phyloP scores from a whole-genome alignment of 2,329 filamentous ascomycete species.

The Thielaviopsis ethacetica region DNA sequence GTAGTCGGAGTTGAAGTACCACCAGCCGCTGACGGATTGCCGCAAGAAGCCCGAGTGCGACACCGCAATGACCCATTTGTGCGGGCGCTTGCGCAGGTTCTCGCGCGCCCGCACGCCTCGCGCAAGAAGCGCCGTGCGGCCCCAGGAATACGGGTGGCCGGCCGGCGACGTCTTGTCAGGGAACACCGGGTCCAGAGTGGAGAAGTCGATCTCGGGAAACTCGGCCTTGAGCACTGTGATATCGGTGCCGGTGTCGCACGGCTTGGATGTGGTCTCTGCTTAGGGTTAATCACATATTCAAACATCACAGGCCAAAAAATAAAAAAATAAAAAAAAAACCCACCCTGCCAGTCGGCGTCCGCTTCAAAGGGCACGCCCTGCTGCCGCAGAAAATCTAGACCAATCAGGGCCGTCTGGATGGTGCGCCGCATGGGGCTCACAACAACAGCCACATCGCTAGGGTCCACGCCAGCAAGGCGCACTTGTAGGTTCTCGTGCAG shows the following conservation, averaged over 20 bases:
- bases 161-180: conserved; percentile 42
- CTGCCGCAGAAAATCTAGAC: conserved; percentile 41
- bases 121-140: conserved; percentile 32
- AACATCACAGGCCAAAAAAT: not conserved
- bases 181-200: conserved; percentile 38
- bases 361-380: conserved; percentile 36
- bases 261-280: conserved; percentile 35
- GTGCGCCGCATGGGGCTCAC: conserved; percentile 50
- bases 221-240: conserved; percentile 26
- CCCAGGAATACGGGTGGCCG: conserved; percentile 34
- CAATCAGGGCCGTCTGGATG: conserved; percentile 43
- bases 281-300: not conserved
- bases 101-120: conserved; percentile 36
- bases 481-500: conserved; percentile 27
- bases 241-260: conserved; percentile 44
- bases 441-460: conserved; percentile 32
- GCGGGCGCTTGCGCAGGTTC: conserved; percentile 33
- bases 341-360: conserved; percentile 50
- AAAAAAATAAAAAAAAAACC: conserved; percentile 6
- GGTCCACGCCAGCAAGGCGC: conserved; percentile 19
- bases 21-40: conserved; percentile 36
- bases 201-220: conserved; percentile 43
- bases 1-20: conserved; percentile 47
- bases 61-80: conserved; percentile 48
- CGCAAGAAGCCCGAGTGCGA: conserved; percentile 48